Evolutionary conservation across 2,329 filamentous ascomycete species (phyloP).

Genomic region (Colletotrichum tanaceti): DNA sequence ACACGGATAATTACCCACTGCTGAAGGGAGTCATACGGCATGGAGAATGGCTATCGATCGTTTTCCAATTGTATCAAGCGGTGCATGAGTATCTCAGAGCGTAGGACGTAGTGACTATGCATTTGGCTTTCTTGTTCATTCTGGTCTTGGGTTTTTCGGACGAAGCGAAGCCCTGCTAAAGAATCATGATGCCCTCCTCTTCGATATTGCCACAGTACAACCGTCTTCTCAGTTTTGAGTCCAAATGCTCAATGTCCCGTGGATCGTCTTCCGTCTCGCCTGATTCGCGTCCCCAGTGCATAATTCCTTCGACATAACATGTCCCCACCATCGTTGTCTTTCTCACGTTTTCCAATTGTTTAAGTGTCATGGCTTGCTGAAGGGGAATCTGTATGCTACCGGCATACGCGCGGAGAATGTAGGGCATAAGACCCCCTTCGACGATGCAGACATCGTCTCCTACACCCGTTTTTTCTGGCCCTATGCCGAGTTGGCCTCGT

Average conservation of each 20-base stretch:
- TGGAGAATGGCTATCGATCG: neutral
- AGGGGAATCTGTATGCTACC: neutral
- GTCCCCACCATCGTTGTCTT: slow-evolving; percentile 15
- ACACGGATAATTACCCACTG: neutral
- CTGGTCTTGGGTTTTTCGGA: neutral
- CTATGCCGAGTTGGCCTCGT: slow-evolving; percentile 9
- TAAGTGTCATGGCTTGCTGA: neutral
- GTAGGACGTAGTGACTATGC: neutral
- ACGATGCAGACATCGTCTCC: slow-evolving; percentile 14
- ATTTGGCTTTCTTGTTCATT: neutral
- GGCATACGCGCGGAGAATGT: neutral
- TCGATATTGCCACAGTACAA: neutral
- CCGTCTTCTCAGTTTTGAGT: slow-evolving; percentile 1
- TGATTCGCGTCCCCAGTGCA: slow-evolving; percentile 14
- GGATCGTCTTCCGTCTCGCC: neutral
- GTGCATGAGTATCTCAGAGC: neutral
- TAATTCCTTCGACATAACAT: slow-evolving; percentile 26
- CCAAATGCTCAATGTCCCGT: neutral
- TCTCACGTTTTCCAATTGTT: neutral
- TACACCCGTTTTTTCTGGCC: neutral
- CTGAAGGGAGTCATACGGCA: neutral
- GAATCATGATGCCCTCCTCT: neutral
- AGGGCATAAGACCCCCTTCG: slow-evolving; percentile 26
- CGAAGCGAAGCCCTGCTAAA: neutral
- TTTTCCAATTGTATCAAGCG: neutral